These are phyloP conservation scores for Prosopis cineraria DNA, from an alignment of 306 rosid species.

Conservation along the genomic window DNA sequence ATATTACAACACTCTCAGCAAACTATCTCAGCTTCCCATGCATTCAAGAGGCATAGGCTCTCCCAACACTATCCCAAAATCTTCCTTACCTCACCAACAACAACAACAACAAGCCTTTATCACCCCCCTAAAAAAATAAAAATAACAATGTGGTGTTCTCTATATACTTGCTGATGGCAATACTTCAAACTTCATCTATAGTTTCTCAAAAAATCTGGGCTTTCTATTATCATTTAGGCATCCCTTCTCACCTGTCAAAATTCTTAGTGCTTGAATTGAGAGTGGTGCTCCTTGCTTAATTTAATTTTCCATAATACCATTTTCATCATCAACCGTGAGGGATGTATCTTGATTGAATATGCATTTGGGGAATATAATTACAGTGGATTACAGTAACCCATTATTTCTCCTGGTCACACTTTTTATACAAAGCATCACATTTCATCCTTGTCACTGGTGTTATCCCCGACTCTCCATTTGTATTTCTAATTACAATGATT, in stretches of 20 bases:
- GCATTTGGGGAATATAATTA: neutral
- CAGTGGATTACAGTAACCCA: neutral
- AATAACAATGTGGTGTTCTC: neutral
- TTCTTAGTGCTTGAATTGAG: neutral
- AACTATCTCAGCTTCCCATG: too few species aligned
- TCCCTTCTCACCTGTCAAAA: neutral
- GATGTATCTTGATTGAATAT: constrained; percentile 21
- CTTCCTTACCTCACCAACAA: too few species aligned
- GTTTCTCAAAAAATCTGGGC: neutral
- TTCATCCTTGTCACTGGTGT: neutral
- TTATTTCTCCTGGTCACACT: neutral
- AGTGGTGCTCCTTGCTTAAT: neutral
- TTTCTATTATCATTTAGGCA: neutral
- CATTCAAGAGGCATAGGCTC: too few species aligned
- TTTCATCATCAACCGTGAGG: neutral
- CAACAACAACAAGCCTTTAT: too few species aligned
- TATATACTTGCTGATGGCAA: neutral
- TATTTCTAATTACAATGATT: neutral
- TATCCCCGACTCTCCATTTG: neutral
- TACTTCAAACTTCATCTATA: neutral
- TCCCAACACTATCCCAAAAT: too few species aligned
- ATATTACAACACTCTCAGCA: too few species aligned
- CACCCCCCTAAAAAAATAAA: too few species aligned
- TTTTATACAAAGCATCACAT: constrained; percentile 1
- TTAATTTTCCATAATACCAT: neutral